Evolutionary conservation across 352 stramenopile species (phyloP).

Genomic region (Pilasporangium apinafurcum): DNA sequence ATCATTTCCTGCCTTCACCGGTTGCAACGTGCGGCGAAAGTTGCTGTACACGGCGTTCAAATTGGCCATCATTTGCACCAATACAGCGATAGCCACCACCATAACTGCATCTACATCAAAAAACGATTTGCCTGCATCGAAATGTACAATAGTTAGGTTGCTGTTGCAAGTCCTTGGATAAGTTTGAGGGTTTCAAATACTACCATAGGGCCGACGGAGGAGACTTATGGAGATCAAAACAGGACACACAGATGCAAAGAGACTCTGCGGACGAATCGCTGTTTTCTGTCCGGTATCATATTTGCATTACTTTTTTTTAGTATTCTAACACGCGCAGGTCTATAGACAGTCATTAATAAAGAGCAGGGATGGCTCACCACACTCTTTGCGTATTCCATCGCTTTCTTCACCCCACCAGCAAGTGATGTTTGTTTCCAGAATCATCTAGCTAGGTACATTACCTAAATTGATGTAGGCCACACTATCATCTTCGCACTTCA

Average conservation of each 20-base stretch:
- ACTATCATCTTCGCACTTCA: constrained; percentile 3
- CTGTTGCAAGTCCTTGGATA: too few relatives aligned
- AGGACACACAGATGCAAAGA: constrained; percentile 49
- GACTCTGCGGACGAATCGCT: constrained; percentile 42
- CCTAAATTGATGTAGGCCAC: constrained; percentile 2
- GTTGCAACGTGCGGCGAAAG: constrained; percentile 54
- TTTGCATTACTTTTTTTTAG: too few relatives aligned
- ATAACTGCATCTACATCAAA: constrained; percentile 30
- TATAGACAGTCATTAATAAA: background rate
- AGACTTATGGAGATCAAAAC: constrained; percentile 50
- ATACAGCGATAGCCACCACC: constrained; percentile 31
- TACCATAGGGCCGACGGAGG: constrained; percentile 25
- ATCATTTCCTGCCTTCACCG: constrained; percentile 15
- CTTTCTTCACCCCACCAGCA: background rate
- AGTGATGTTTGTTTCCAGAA: too few relatives aligned
- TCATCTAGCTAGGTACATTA: too few relatives aligned
- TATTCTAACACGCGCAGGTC: too few relatives aligned
- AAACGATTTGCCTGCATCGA: constrained; percentile 22
- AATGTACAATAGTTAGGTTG: background rate
- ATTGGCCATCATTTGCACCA: constrained; percentile 68
- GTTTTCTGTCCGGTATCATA: constrained; percentile 14
- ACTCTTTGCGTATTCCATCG: constrained; percentile 62
- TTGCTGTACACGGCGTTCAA: constrained; percentile 68
- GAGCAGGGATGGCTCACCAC: constrained; percentile 15
- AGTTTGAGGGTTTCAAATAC: background rate